These are phyloP conservation scores for Claviceps digitariae DNA, from an alignment of 2,329 filamentous ascomycete genomes.

Conservation along the genomic window DNA sequence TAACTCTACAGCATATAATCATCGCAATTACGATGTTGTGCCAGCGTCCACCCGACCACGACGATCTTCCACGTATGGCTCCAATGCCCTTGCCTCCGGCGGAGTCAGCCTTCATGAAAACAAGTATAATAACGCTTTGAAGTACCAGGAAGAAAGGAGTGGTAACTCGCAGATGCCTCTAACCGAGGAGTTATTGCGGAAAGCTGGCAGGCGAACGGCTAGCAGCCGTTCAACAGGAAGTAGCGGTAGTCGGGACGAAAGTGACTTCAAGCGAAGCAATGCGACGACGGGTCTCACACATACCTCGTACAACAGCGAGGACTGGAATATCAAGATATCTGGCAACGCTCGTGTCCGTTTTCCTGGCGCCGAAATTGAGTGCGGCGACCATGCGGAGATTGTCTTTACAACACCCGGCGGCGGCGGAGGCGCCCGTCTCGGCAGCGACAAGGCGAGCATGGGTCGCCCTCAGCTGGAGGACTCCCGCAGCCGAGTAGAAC, in stretches of 20 bases:
- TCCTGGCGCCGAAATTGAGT: conserved; percentile 44
- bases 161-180: conserved; percentile 32
- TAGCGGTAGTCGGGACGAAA: conserved; percentile 48
- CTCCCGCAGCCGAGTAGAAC: conserved; percentile 28
- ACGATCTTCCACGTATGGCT: conserved; percentile 28
- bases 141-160: conserved; percentile 40
- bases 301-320: conserved; percentile 35
- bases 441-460: conserved; percentile 39
- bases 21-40: conserved; percentile 26
- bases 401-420: conserved; percentile 29
- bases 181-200: conserved; percentile 42
- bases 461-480: conserved; percentile 33
- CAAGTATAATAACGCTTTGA: conserved; percentile 23
- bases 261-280: conserved; percentile 47
- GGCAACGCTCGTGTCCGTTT: conserved; percentile 43
- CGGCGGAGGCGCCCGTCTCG: conserved; percentile 20
- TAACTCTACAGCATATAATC: conserved; percentile 24
- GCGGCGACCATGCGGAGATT: conserved; percentile 45
- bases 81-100: conserved; percentile 18
- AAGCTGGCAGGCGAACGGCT: conserved; percentile 29
- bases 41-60: conserved; percentile 22
- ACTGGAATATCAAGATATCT: conserved; percentile 47
- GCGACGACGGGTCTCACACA: conserved; percentile 49
- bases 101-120: conserved; percentile 23
- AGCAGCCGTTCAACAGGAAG: conserved; percentile 45